Percentiles rank a stretch among this genome's conserved stretches.
Conservation (phyloP, 106 monocot species). For the Ottelia alismoides region DNA sequence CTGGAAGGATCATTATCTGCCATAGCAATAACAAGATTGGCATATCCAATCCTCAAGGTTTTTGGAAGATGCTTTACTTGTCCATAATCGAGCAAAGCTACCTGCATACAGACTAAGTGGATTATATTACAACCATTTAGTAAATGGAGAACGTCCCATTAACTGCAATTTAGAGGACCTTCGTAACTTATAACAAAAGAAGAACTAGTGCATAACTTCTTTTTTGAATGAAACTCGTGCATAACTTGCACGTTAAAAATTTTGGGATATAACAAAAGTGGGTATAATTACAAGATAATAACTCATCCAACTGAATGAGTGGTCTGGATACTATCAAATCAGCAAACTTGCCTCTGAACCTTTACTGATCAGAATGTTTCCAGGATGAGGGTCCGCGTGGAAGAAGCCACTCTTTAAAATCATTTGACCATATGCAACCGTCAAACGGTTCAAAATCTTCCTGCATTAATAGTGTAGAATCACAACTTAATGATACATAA, state of each 20-base stretch:
- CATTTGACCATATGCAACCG: slow-evolving; percentile 98
- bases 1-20: slow-evolving; percentile 40
- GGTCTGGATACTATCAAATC: too few relatives aligned
- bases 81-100: slow-evolving; percentile 73
- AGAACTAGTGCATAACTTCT: too few relatives aligned
- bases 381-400: slow-evolving; percentile 99
- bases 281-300: too few relatives aligned
- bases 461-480: slow-evolving; percentile 28
- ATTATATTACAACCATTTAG: too few relatives aligned
- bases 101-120: too few relatives aligned
- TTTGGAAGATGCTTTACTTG: slow-evolving; percentile 76
- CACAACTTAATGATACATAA: background rate
- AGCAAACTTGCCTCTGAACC: slow-evolving; percentile 84
- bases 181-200: too few relatives aligned
- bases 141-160: too few relatives aligned
- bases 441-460: slow-evolving; percentile 71
- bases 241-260: too few relatives aligned
- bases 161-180: too few relatives aligned
- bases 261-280: too few relatives aligned
- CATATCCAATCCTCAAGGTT: slow-evolving; percentile 55
- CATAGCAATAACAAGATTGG: slow-evolving; percentile 58
- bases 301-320: too few relatives aligned
- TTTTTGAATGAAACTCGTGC: too few relatives aligned
- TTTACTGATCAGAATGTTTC: slow-evolving; percentile 95
- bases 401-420: slow-evolving; percentile 94